These are phyloP conservation scores for Boletus reticuloceps DNA, from an alignment of 768 basidiomycete species.

Conservation along the genomic window DNA sequence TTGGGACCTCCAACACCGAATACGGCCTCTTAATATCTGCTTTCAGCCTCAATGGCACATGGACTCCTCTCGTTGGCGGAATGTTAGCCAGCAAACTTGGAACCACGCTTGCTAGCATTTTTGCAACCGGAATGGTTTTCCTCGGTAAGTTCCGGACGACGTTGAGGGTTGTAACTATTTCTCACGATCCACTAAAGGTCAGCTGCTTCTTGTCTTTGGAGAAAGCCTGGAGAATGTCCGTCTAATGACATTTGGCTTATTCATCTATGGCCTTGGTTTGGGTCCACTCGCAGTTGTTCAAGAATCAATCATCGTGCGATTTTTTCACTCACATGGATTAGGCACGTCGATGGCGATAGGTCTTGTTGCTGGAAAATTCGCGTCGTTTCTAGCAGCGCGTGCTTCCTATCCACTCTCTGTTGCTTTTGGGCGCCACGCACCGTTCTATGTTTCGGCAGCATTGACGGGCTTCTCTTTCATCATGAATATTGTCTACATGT, in stretches of 20 bases:
- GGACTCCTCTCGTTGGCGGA: conserved; percentile 79
- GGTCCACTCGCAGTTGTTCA: conserved; percentile 81
- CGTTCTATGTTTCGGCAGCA: conserved; percentile 66
- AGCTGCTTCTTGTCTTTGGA: conserved; percentile 64
- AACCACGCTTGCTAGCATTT: conserved; percentile 66
- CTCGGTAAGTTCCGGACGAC: conserved; percentile 39
- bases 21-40: conserved; percentile 78
- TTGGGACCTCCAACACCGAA: conserved; percentile 74
- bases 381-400: conserved; percentile 73
- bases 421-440: conserved; percentile 63
- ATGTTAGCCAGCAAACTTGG: conserved; percentile 68
- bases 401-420: conserved; percentile 77
- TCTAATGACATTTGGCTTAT: conserved; percentile 72
- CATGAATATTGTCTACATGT: conserved; percentile 67
- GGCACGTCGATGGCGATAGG: conserved; percentile 81
- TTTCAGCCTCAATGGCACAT: conserved; percentile 69
- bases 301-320: conserved; percentile 81
- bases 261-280: conserved; percentile 76
- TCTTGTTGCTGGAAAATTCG: conserved; percentile 75
- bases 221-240: conserved; percentile 59
- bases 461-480: conserved; percentile 65
- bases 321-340: conserved; percentile 73
- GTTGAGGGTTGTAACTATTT: neutral
- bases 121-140: conserved; percentile 74
- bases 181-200: conserved; percentile 42